Evolutionary conservation across 345 rosid genomes (phyloP).

Genomic region (Geranium rotundifolium): DNA sequence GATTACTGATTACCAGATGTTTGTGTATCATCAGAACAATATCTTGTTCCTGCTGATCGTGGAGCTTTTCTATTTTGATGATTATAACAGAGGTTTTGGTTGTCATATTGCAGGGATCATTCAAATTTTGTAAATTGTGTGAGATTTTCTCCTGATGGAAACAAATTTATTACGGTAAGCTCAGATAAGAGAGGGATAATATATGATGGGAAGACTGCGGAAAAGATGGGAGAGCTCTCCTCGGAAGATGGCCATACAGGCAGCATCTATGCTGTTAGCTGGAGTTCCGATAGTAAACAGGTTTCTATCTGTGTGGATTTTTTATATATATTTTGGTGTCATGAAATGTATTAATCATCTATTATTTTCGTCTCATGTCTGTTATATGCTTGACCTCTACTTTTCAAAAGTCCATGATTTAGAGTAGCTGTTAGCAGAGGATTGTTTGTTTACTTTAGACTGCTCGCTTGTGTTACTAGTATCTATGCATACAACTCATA

Average conservation of each 20-base stretch:
- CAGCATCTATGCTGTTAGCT: constrained; percentile 78
- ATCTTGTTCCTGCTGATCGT: neutral
- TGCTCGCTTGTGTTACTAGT: no score
- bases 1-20: no score
- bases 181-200: constrained; percentile 89
- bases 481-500: no score
- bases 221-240: constrained; percentile 62
- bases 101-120: constrained; percentile 49
- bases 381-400: no score
- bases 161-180: constrained; percentile 76
- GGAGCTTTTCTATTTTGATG: neutral
- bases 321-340: neutral
- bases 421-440: no score
- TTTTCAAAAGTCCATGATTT: no score
- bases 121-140: constrained; percentile 90
- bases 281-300: constrained; percentile 94
- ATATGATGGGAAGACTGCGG: constrained; percentile 78
- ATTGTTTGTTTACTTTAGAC: no score
- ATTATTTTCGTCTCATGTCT: no score
- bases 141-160: constrained; percentile 92
- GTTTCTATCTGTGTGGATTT: constrained; percentile 15
- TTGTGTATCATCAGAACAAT: neutral
- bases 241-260: constrained; percentile 84
- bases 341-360: neutral
- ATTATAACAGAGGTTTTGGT: neutral